Evolutionary conservation across 352 stramenopile species (phyloP).

Genomic region (Phytopythium vexans): DNA sequence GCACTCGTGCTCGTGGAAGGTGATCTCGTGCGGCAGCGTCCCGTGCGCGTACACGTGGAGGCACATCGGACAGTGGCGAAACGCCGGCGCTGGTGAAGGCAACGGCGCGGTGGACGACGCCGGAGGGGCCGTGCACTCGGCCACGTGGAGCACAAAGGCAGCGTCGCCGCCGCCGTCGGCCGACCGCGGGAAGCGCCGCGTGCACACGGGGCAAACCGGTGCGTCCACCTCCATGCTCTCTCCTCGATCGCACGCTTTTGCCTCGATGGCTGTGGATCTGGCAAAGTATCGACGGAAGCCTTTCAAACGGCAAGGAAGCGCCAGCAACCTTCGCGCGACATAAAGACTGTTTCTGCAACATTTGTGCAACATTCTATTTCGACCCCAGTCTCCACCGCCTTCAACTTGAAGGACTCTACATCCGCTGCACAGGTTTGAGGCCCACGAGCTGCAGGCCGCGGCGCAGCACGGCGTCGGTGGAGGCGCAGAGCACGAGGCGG

Average conservation of each 20-base stretch:
- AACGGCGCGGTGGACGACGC: conserved; percentile 7
- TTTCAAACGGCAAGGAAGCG: too few species aligned
- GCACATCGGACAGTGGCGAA: conserved; percentile 50
- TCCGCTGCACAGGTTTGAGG: conserved; percentile 64
- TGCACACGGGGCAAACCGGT: conserved; percentile 47
- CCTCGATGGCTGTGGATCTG: not conserved
- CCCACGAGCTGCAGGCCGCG: conserved; percentile 67
- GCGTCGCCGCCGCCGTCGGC: conserved; percentile 16
- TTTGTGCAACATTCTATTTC: conserved; percentile 3
- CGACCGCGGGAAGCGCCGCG: conserved; percentile 19
- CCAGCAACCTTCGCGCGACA: conserved; percentile 16
- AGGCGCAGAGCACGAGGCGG: conserved; percentile 69
- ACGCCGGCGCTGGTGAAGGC: conserved; percentile 9
- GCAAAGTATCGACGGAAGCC: too few species aligned
- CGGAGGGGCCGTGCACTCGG: conserved; percentile 26
- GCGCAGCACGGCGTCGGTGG: conserved; percentile 65
- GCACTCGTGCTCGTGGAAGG: conserved; percentile 81
- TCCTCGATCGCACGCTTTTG: not conserved
- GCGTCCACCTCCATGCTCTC: conserved; percentile 5
- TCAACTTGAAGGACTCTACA: too few species aligned
- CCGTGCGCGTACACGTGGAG: conserved; percentile 54
- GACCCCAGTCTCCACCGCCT: too few species aligned
- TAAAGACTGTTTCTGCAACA: not conserved
- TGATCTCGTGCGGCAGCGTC: conserved; percentile 48
- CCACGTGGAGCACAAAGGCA: conserved; percentile 58